Base-by-base conservation (phyloP, 805 yeast genomes). In the Kazachstania africana region DNA sequence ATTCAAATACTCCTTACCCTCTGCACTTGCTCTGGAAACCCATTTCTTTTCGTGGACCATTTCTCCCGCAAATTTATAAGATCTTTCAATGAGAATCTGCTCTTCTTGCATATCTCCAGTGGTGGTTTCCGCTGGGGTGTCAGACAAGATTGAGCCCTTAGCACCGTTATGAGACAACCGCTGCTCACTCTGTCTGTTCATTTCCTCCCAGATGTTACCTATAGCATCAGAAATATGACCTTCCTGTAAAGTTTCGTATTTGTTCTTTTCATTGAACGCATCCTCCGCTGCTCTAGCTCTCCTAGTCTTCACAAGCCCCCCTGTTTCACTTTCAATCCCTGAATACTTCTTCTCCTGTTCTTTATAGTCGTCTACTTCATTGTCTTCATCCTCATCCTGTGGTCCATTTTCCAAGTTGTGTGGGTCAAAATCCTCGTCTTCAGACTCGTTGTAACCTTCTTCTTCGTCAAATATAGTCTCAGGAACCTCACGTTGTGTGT, bases 51-150 rank as follows among this genome's bases (percentile, higher is more conserved):
- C 95, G 0, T 78, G 71, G 2, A 79, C 65, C 3, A 74, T 63
- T 44, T 80, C 80, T 5, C 96, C 96, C 0, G 98, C 97, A 65
- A 84, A 88, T 35, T 81, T 79, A 50, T 82, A 88, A 3, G 76
- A 71, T 39, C 91, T 66, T 37, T 71, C 75, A 35, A 88, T 85
- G 43, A 73, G 71, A 34, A 88, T 69, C 1, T 21, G 24, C 4
- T 25, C 20, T 5, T 20, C 23, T 8, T n/a, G 9, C 9, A 15
- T 34, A 10, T 24, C 35, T 16, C 32, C 24, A n/a, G n/a, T n/a
- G n/a, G n/a, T n/a, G n/a, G n/a, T n/a, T n/a, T n/a, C n/a, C 2
- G 29, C 34, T 44, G 40, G 8, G 16, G 39, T 16, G 32, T 36
- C 35, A 34, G 48, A 32, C 33, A 51, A 34, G 3, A 52, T 44